Evolutionary conservation across 2,329 filamentous ascomycete genomes (phyloP), one percentile per base, ranked within the genome.

Genomic region (Fonsecaea monophora): DNA sequence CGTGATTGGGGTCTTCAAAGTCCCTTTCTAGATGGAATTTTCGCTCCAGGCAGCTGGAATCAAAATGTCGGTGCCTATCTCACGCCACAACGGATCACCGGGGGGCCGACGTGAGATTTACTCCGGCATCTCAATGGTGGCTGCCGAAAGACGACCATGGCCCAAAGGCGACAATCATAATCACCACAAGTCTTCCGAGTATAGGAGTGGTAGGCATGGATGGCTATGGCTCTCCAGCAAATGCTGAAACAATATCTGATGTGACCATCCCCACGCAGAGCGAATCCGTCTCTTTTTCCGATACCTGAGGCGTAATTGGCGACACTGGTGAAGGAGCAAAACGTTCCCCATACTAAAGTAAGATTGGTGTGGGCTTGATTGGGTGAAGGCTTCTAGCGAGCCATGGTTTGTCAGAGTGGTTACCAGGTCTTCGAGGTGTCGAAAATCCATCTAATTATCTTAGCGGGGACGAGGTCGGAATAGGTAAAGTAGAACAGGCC

Each of bases 161-260:
- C 21, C 25, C 18, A 50, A 30, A 25, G n/a, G n/a, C 15, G 45
- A 50, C 45, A 13, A 50, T 13, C 45, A 50, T 3, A 50, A 30
- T 50, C 45, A 50, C 45, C 45, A 50, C 18, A 18, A 50, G 12
- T 13, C 15, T 15, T 25, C 37, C 37, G 9, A 40, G 37, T 40
- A 32, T 32, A 32, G 45, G 48, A 60, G 35, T 50, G 57, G 5
- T 18, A 12, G 38, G 37, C 42, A 37, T 50, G 57, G 57, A 37
- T 50, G 30, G 42, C 48, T 42, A 54, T 10, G 37, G 37, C 12
- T 8, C 18, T 15, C 53, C 21, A 45, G 53, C 60, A 53, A 38
- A 37, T 64, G 53, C 59, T 69, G 67, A 64, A 69, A 69, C 64
- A 42, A 55, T 53, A 18, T 53, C 53, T 67, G 63, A 55, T 67